Evolutionary conservation across 169 alveolate genomes (phyloP).

Genomic region (Eimeria maxima): DNA sequence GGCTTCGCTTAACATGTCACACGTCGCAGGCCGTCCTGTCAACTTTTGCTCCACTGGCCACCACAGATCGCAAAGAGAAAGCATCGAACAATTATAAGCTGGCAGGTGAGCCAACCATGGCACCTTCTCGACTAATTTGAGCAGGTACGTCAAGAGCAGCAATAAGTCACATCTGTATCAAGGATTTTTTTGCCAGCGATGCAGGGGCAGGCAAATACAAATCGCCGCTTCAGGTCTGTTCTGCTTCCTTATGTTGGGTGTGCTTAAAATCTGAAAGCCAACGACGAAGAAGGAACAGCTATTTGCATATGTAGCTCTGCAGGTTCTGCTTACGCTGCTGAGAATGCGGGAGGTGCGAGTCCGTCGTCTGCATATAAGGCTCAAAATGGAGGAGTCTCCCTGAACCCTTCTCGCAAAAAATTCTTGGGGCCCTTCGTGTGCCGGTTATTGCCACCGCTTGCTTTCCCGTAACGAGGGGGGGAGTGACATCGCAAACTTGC

Average conservation of each 20-base stretch:
- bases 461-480: slow-evolving; percentile 53
- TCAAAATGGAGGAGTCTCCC: background rate
- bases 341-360: background rate
- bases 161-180: background rate
- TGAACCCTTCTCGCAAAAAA: slow-evolving; percentile 21
- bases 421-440: slow-evolving; percentile 7
- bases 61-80: background rate
- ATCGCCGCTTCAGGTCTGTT: background rate
- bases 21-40: slow-evolving; percentile 59
- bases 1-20: background rate
- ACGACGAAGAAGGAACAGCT: background rate
- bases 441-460: slow-evolving; percentile 44
- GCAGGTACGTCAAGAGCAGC: background rate
- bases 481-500: slow-evolving; percentile 53
- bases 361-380: background rate
- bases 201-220: background rate
- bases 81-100: background rate
- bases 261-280: background rate
- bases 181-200: background rate
- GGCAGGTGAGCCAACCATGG: background rate
- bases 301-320: background rate
- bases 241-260: background rate
- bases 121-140: background rate
- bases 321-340: slow-evolving; percentile 20
- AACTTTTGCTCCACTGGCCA: slow-evolving; percentile 52